A percentile compares a stretch with the other conserved stretches of the same genome.
Conservation (phyloP, 768 basidiomycete genomes). For the Suillus plorans region DNA sequence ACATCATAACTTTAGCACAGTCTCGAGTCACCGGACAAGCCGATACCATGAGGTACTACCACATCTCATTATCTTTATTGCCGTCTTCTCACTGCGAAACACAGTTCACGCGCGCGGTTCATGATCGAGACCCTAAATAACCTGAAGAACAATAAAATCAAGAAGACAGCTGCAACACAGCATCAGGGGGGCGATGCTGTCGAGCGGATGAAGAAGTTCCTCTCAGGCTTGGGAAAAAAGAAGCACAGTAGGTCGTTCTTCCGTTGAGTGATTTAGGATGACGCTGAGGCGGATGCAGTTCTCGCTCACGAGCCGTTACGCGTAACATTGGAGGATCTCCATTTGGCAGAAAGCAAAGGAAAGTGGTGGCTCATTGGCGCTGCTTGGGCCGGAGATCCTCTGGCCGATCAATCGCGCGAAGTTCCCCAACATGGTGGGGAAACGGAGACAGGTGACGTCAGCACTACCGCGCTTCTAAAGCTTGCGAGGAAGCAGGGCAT, state of each 20-base stretch:
- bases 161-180: slow-evolving; percentile 57
- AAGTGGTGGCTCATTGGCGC: slow-evolving; percentile 99
- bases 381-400: slow-evolving; percentile 91
- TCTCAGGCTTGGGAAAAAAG: slow-evolving; percentile 73
- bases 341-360: slow-evolving; percentile 78
- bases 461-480: slow-evolving; percentile 53
- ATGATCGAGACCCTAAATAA: slow-evolving; percentile 94
- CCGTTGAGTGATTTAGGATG: background rate
- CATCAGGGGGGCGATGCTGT: slow-evolving; percentile 76
- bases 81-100: background rate
- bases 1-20: slow-evolving; percentile 85
- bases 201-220: slow-evolving; percentile 86
- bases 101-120: slow-evolving; percentile 86
- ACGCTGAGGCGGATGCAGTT: slow-evolving; percentile 45
- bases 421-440: slow-evolving; percentile 19
- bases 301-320: slow-evolving; percentile 83
- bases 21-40: slow-evolving; percentile 58
- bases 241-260: slow-evolving; percentile 51
- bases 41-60: slow-evolving; percentile 49
- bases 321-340: slow-evolving; percentile 83
- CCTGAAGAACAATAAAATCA: slow-evolving; percentile 88
- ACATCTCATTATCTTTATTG: background rate
- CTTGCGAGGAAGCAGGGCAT: slow-evolving; percentile 95
- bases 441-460: slow-evolving; percentile 29
- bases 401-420: slow-evolving; percentile 64